phyloP scores from a whole-genome alignment of 208 protist species.

The Crithidia fasciculata region DNA sequence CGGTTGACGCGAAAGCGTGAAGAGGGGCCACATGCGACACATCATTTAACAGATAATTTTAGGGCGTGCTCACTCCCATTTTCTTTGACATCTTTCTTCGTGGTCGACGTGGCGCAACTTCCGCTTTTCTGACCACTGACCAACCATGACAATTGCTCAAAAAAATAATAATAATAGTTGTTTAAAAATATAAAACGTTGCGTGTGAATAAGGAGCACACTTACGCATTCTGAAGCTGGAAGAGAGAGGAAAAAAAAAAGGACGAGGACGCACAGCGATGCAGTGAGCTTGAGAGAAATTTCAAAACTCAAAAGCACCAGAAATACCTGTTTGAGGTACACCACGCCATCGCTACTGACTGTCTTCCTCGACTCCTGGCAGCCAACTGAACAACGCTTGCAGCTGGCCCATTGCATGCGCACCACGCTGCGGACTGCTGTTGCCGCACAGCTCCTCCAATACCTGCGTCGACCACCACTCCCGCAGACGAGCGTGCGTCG shows the following conservation, averaged over 20 bases:
- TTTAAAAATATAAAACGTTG: neutral
- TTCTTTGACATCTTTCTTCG: too few species aligned
- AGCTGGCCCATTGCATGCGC: constrained; percentile 17
- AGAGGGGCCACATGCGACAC: too few species aligned
- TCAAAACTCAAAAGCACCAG: neutral
- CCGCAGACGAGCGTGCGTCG: constrained; percentile 8
- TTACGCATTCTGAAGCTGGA: neutral
- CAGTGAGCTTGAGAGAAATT: neutral
- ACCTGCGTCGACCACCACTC: constrained; percentile 34
- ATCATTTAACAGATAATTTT: too few species aligned
- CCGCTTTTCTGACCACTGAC: neutral
- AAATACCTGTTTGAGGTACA: neutral
- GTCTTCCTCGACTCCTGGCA: constrained; percentile 4
- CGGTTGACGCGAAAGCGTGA: too few species aligned
- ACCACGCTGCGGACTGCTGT: constrained; percentile 5
- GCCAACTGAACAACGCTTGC: constrained; percentile 21
- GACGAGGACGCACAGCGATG: neutral
- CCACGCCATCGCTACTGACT: neutral
- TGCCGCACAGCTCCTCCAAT: constrained; percentile 27
- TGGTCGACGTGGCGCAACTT: too few species aligned
- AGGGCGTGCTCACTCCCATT: too few species aligned
- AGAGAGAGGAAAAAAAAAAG: constrained; percentile 11
- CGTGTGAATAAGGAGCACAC: neutral
- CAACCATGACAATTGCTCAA: neutral
- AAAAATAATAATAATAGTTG: neutral